A percentile compares a stretch with the other conserved stretches of the same genome.
These are phyloP conservation scores for Solanum tacnaense DNA, from an alignment of 257 asterid genomes.

Conservation along the genomic window DNA sequence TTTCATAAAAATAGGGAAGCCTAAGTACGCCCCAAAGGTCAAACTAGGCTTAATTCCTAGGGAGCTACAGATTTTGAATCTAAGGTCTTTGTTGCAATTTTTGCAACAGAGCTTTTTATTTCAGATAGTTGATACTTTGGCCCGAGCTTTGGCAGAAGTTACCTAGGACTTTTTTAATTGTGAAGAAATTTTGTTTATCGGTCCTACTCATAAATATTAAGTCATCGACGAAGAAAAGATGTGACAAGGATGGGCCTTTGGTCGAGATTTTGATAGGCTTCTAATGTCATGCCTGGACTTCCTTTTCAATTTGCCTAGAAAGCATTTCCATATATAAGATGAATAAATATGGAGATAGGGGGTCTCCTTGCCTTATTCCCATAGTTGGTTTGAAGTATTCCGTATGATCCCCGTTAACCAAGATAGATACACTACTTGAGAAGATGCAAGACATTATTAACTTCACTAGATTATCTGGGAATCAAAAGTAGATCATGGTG, in stretches of 20 bases:
- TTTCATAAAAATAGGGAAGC: no score
- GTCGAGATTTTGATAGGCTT: no score
- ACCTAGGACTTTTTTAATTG: not conserved
- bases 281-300: not conserved
- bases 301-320: no score
- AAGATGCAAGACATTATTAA: not conserved
- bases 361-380: not conserved
- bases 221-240: not conserved
- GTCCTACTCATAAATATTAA: not conserved
- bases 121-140: not conserved
- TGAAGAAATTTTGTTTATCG: not conserved
- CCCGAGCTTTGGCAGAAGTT: not conserved
- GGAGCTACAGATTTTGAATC: no score
- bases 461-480: not conserved
- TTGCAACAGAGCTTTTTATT: no score
- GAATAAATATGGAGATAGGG: not conserved
- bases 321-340: no score
- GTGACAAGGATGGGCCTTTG: not conserved
- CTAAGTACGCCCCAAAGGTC: not conserved
- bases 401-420: not conserved
- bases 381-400: accelerated
- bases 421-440: not conserved
- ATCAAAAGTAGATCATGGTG: not conserved
- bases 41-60: not conserved
- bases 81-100: no score